Conservation (phyloP, 257 asterid genomes). For the Rubia yunnanensis region DNA sequence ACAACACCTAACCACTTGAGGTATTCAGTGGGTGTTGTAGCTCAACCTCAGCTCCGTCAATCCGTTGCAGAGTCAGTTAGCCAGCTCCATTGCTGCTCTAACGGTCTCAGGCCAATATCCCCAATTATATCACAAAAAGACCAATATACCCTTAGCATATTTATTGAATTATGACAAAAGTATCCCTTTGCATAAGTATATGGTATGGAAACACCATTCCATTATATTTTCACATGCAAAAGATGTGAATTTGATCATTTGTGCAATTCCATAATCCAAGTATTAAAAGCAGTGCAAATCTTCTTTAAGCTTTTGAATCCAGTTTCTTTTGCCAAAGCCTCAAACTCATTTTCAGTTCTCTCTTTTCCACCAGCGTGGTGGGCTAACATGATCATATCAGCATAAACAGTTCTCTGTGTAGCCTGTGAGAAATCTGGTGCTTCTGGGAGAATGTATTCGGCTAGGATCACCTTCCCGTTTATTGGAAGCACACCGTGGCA, state of each 20-base stretch:
- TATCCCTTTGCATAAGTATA: too few relatives aligned
- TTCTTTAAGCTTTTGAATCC: constrained; percentile 52
- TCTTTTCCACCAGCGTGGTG: constrained; percentile 91
- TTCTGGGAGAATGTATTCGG: constrained; percentile 65
- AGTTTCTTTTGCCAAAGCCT: constrained; percentile 52
- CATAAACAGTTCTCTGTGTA: constrained; percentile 26
- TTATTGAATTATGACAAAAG: too few relatives aligned
- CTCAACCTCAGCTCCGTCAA: too few relatives aligned
- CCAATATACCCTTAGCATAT: too few relatives aligned
- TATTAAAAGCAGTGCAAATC: constrained; percentile 50
- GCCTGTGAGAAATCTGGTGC: constrained; percentile 47
- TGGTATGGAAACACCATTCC: too few relatives aligned
- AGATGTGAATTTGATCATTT: constrained; percentile 27
- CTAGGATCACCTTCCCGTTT: constrained; percentile 70
- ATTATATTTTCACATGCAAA: too few relatives aligned
- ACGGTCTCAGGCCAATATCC: too few relatives aligned
- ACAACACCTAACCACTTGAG: too few relatives aligned
- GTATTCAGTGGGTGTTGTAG: too few relatives aligned
- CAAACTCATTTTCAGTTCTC: constrained; percentile 82
- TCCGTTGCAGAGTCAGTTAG: too few relatives aligned
- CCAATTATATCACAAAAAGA: too few relatives aligned
- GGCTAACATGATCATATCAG: constrained; percentile 76
- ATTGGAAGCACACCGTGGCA: constrained; percentile 68
- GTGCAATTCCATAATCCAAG: constrained; percentile 70
- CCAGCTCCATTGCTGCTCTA: too few relatives aligned